Conservation (phyloP, 2,329 filamentous ascomycete species). For the Colletotrichum caudatum region DNA sequence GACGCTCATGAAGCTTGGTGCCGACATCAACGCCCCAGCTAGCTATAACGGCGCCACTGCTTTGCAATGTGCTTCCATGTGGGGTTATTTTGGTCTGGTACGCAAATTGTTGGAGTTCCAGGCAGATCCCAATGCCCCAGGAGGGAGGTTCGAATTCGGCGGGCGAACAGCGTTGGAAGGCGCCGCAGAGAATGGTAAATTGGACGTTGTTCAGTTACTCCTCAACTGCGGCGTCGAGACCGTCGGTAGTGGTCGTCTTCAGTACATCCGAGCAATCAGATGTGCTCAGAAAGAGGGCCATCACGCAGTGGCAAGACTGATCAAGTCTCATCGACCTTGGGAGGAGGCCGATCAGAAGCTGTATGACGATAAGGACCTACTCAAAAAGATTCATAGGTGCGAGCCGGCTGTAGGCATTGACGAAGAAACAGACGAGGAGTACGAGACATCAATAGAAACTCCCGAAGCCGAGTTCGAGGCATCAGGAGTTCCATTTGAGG, state of each 20-base stretch:
- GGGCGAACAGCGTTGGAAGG: background rate
- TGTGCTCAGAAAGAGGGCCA: background rate
- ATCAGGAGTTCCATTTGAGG: background rate
- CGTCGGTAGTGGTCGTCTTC: background rate
- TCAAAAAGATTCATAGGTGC: too few species aligned
- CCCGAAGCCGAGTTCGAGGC: background rate
- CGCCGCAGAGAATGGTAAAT: background rate
- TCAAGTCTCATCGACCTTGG: background rate
- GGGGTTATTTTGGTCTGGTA: background rate
- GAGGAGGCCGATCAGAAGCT: background rate
- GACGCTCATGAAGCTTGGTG: background rate
- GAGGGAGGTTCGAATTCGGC: fast-evolving
- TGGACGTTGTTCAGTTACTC: background rate
- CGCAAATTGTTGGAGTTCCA: background rate
- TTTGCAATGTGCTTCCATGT: background rate
- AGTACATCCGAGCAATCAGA: background rate
- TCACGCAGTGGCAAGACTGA: background rate
- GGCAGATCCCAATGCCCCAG: background rate
- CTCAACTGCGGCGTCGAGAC: background rate
- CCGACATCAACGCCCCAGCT: background rate
- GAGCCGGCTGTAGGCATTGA: background rate
- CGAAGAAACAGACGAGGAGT: background rate
- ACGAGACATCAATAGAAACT: background rate
- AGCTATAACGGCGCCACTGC: fast-evolving
- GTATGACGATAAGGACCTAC: background rate